Percentiles rank a stretch among this genome's conserved stretches.
These are phyloP conservation scores for Solanum phureja DNA, from an alignment of 257 asterid species.

Conservation along the genomic window DNA sequence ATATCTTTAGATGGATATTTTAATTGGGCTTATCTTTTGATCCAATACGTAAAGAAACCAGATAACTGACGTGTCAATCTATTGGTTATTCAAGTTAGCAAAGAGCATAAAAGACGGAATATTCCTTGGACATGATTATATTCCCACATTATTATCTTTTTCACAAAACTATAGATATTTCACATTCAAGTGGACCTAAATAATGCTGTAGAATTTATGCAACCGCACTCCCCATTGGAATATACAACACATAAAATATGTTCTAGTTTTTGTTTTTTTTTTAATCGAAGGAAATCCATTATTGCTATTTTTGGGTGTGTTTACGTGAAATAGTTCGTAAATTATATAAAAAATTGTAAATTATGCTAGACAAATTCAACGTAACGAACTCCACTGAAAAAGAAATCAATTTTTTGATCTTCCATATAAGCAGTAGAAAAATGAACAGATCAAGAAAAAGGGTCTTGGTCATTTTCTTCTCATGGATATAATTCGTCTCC, in stretches of 20 bases:
- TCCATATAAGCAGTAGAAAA: neutral
- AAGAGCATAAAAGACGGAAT: neutral
- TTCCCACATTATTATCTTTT: neutral
- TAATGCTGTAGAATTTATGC: neutral
- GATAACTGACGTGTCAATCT: neutral
- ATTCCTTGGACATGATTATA: neutral
- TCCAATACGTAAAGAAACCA: neutral
- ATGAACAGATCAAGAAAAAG: neutral
- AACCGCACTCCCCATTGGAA: neutral
- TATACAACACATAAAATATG: neutral
- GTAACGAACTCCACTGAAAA: neutral
- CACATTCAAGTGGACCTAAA: neutral
- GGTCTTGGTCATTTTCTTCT: neutral
- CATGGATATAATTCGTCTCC: neutral
- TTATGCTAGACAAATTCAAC: neutral
- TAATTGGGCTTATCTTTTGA: neutral
- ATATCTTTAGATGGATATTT: neutral
- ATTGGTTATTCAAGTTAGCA: neutral
- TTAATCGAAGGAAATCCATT: neutral
- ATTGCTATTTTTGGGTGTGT: neutral
- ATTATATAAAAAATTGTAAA: too few relatives aligned
- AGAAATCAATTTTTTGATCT: neutral
- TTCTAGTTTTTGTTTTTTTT: neutral
- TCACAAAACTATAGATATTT: neutral
- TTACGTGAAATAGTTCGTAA: neutral